These are phyloP conservation scores for Penicillium capsulatum DNA, from an alignment of 2,329 filamentous ascomycete genomes.

Conservation along the genomic window DNA sequence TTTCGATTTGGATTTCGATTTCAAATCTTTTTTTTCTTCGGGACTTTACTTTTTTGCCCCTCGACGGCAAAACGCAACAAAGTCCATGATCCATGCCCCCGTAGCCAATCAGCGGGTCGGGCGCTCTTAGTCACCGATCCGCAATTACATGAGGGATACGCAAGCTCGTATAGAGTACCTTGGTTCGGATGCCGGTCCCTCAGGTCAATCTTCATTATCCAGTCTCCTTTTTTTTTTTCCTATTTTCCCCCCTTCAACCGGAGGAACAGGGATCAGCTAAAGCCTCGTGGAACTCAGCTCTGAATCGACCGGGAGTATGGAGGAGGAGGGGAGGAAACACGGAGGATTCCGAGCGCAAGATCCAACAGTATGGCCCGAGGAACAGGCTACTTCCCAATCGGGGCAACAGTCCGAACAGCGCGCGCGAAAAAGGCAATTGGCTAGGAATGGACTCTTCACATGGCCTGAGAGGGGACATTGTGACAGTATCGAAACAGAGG, in stretches of 20 bases:
- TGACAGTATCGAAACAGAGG: not conserved
- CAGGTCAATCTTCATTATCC: slow-evolving; percentile 14
- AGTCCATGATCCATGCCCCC: not conserved
- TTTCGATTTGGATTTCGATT: not conserved
- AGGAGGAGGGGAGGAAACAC: too few relatives aligned
- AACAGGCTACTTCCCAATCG: not conserved
- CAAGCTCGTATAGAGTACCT: slow-evolving; percentile 9
- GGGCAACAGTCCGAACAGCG: too few relatives aligned
- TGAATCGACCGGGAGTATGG: too few relatives aligned
- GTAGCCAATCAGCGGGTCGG: not conserved
- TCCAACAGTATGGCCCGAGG: not conserved
- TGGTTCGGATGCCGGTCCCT: slow-evolving; percentile 14
- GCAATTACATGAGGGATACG: not conserved
- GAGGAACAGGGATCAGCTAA: too few relatives aligned
- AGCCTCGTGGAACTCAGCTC: too few relatives aligned
- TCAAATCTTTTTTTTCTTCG: not conserved
- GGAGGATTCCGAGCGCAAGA: slow-evolving; percentile 7
- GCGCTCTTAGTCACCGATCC: slow-evolving; percentile 1
- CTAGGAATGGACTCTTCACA: too few relatives aligned
- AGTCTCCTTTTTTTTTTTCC: too few relatives aligned
- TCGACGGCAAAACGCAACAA: not conserved
- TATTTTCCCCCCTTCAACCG: not conserved
- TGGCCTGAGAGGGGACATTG: not conserved
- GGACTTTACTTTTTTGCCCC: not conserved
- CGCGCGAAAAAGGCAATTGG: too few relatives aligned